Evolutionary conservation across 2,329 filamentous ascomycete species (phyloP), one percentile per base, ranked within the genome.

Genomic region (Coniochaeta pulveracea): DNA sequence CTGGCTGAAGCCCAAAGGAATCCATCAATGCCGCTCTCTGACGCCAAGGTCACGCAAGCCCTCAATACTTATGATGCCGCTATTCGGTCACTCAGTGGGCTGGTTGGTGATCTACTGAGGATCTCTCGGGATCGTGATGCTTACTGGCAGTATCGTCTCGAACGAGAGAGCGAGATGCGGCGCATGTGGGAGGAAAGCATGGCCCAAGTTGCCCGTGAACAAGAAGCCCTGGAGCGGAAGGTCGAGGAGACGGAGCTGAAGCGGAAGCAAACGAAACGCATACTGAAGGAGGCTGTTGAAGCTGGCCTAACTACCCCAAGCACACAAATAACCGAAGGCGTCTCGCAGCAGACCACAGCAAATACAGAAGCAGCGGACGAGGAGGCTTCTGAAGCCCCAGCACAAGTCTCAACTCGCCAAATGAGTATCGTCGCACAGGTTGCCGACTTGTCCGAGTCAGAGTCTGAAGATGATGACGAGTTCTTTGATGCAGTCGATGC

Each of bases 131-230:
- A 98, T 51, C 81, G 93, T 33, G 91, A 98, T 56, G 78, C 85
- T 1, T 94, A 93, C 54, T 98, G 91, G 91, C 89, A 96, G 55
- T 93, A 93, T 52, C 79, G 88, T 10, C 66, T 98, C 25, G 88
- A 94, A 45, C 80, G 86, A 34, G 91, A 98, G 59, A 79, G 80
- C 26, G 85, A 94, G 51, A 80, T 96, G 60, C 77, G 91, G 23
- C 80, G 84, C 38, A 84, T 98, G 76, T 98, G 91, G 91, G 91
- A 98, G 58, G 91, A 98, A 49, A 96, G 88, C 57, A 95, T 98
- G 91, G 86, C 91, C 8, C 79, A 88, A 47, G 82, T 98, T n/a
- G 91, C 88, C 12, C 78, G 76, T 36, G 91, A 98, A 54, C 91
- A 98, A 47, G 91, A 96, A 56, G 74, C 86, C 33, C 69, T 98